phyloP scores from a whole-genome alignment of 345 rosid species.

The Euphorbia peplus region DNA sequence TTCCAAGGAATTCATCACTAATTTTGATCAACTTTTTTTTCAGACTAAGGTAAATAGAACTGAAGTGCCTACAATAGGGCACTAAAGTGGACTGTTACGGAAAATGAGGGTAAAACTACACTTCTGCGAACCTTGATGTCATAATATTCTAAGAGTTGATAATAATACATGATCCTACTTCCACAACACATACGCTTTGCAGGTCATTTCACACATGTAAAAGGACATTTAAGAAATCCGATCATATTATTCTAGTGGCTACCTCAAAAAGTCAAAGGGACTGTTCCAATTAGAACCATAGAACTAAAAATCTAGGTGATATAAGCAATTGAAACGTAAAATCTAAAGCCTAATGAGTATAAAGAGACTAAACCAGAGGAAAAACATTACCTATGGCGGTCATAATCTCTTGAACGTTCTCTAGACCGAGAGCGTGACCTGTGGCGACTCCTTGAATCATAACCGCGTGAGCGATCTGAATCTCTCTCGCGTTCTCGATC shows the following conservation, averaged over 20 bases:
- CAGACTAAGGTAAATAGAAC: no score
- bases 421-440: slow-evolving; percentile 83
- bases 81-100: no score
- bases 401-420: slow-evolving; percentile 76
- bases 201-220: not conserved
- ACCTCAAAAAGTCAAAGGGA: not conserved
- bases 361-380: not conserved
- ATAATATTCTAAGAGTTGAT: not conserved
- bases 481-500: slow-evolving; percentile 63
- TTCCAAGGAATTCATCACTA: no score
- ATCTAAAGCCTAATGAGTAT: not conserved
- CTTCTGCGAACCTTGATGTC: not conserved
- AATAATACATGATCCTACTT: not conserved
- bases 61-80: no score
- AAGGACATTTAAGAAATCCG: not conserved
- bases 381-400: slow-evolving; percentile 65
- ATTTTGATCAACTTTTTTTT: no score
- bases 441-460: slow-evolving; percentile 71
- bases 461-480: slow-evolving; percentile 62
- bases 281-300: not conserved
- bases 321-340: not conserved
- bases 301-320: not conserved
- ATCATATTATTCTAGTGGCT: not conserved
- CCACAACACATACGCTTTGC: not conserved
- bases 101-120: no score